Evolutionary conservation across 2,329 filamentous ascomycete genomes (phyloP).

Genomic region (Berkeleyomyces rouxiae): DNA sequence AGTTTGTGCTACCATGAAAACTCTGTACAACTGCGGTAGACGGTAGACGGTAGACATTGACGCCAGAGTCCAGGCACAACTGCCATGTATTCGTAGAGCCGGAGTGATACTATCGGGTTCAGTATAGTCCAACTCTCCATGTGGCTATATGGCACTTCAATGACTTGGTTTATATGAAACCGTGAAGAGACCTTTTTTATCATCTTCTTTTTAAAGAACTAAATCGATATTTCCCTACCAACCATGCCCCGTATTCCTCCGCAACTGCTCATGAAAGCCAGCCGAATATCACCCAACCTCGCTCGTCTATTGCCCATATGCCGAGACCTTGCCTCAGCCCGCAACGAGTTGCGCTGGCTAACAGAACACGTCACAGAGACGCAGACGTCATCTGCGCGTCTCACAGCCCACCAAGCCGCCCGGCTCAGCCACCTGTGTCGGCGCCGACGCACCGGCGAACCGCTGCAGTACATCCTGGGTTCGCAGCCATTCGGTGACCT

Average conservation of each 20-base stretch:
- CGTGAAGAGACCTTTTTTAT: too few species aligned
- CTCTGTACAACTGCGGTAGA: too few species aligned
- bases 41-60: too few species aligned
- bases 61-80: too few species aligned
- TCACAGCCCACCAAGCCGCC: not conserved
- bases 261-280: slow-evolving; percentile 37
- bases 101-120: too few species aligned
- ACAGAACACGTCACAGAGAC: slow-evolving; percentile 35
- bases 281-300: slow-evolving; percentile 36
- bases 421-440: slow-evolving; percentile 24
- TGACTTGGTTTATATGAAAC: too few species aligned
- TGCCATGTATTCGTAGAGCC: too few species aligned
- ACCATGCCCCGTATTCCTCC: slow-evolving; percentile 48
- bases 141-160: too few species aligned
- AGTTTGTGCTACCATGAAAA: too few species aligned
- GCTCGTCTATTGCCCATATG: slow-evolving; percentile 46
- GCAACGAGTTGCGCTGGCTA: slow-evolving; percentile 60
- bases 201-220: not conserved
- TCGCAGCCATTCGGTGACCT: slow-evolving; percentile 75
- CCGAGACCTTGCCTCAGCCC: slow-evolving; percentile 43
- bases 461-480: slow-evolving; percentile 79
- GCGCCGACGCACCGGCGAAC: slow-evolving; percentile 43
- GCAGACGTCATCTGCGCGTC: slow-evolving; percentile 8
- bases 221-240: not conserved
- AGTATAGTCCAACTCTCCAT: too few species aligned